A percentile compares a stretch with the other conserved stretches of the same genome.
These are phyloP conservation scores for Carex cristatella DNA, from an alignment of 176 grass and related monocot species.

Conservation along the genomic window DNA sequence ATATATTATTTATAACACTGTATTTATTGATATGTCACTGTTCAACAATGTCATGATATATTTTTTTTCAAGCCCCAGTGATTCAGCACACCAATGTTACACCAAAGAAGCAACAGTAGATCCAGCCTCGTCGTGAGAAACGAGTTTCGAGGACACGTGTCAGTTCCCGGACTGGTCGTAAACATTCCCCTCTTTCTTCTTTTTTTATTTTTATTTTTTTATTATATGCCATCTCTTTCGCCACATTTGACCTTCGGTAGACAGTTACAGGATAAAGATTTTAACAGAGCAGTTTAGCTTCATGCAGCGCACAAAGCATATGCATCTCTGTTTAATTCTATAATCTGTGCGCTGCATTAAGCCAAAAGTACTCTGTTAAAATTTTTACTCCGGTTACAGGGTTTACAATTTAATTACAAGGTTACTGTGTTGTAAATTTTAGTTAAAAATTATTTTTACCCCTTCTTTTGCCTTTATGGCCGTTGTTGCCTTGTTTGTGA, in stretches of 20 bases:
- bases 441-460: background rate
- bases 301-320: too few relatives aligned
- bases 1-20: background rate
- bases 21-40: background rate
- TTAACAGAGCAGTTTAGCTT: too few relatives aligned
- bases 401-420: background rate
- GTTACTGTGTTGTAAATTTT: background rate
- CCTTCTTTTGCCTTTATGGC: background rate
- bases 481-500: background rate
- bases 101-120: background rate
- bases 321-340: too few relatives aligned
- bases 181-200: background rate
- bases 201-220: background rate
- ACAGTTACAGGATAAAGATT: background rate
- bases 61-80: background rate
- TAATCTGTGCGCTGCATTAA: too few relatives aligned
- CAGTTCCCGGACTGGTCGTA: background rate
- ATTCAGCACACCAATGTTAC: background rate
- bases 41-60: background rate
- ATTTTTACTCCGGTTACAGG: background rate
- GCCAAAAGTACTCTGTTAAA: too few relatives aligned
- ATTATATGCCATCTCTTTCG: background rate
- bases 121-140: background rate
- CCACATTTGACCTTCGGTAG: background rate
- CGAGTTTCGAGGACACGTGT: background rate